Evolutionary conservation across 129 eudicot species (phyloP), one percentile per base, ranked within the genome.

Genomic region (Saussurea involucrata): DNA sequence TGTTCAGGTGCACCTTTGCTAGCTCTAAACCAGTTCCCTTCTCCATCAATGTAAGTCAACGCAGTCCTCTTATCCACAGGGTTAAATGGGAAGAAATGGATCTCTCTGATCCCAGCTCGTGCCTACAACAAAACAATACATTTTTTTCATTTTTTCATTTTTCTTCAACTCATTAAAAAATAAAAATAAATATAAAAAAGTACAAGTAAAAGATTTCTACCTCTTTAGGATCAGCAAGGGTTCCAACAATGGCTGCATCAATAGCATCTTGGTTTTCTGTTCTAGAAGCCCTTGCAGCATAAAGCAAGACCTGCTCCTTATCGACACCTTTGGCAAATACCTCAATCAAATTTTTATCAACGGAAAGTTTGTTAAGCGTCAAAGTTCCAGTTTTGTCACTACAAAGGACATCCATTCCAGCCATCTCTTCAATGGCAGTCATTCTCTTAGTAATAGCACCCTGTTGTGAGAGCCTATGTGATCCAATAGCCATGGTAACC

Each of bases 1-100:
- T 90, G 92, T 66, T 87, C 92, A 33, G 92, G 96, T 36, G 96
- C 96, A 67, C 96, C 96, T 81, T 87, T 90, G 84, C 96, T 90
- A 31, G 92, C 90, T 67, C 96, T 86, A 71, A 83, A 85, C 96
- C 96, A 90, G 71, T 85, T 79, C 27, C 84, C 96, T 58, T 67
- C 68, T 8, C 71, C 65, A 72, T 87, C 96, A 55, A 87, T 85
- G 68, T 87, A 90, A 29, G 92, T 90, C 81, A 90, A 72, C 37
- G 96, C 96, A 72, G 92, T 90, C 87, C 96, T 83, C 81, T 90
- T 90, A 24, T 90, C 96, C 63, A 89, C 95, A 2, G 95, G 95
- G 78, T 89, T 89, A 76, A 89, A 89, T 9, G 95, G 95, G 75
- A 89, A 76, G 76, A 89, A 89, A 78, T 89, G 95, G 8, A 89